A percentile compares a stretch with the other conserved stretches of the same genome.
Conservation (phyloP, 192 early-diverging fungal genomes). For the Piromyces finnis region DNA sequence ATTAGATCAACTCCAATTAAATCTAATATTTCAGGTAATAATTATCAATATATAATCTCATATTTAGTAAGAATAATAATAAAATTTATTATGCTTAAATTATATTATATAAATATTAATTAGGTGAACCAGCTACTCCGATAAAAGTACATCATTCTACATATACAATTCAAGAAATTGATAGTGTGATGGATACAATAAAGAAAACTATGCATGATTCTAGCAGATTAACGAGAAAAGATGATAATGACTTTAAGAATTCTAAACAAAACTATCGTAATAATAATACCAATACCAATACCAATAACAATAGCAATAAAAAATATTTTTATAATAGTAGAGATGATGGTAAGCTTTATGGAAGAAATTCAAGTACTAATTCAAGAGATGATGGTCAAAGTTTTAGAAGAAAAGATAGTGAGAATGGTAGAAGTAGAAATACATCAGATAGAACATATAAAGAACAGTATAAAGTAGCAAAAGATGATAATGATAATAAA, state of each 20-base stretch:
- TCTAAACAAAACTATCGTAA: neutral
- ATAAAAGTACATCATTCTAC: neutral
- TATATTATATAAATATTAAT: too few relatives aligned
- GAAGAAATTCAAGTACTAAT: neutral
- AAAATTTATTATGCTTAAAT: too few relatives aligned
- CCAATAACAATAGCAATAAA: too few relatives aligned
- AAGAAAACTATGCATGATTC: neutral
- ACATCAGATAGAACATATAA: neutral
- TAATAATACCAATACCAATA: too few relatives aligned
- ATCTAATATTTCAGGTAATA: neutral
- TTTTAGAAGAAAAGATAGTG: neutral
- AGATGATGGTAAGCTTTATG: neutral
- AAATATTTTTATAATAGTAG: neutral
- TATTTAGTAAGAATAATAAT: too few relatives aligned
- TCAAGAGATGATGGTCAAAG: neutral
- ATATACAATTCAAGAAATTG: neutral
- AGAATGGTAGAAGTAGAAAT: neutral
- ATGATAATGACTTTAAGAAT: neutral
- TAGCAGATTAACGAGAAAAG: neutral
- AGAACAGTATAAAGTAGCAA: neutral
- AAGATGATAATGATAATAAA: neutral
- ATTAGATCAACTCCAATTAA: neutral
- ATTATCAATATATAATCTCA: too few relatives aligned
- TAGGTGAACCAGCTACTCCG: neutral
- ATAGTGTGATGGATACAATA: neutral